phyloP scores from a whole-genome alignment of 2,329 filamentous ascomycete genomes.

The Penicillium expansum region DNA sequence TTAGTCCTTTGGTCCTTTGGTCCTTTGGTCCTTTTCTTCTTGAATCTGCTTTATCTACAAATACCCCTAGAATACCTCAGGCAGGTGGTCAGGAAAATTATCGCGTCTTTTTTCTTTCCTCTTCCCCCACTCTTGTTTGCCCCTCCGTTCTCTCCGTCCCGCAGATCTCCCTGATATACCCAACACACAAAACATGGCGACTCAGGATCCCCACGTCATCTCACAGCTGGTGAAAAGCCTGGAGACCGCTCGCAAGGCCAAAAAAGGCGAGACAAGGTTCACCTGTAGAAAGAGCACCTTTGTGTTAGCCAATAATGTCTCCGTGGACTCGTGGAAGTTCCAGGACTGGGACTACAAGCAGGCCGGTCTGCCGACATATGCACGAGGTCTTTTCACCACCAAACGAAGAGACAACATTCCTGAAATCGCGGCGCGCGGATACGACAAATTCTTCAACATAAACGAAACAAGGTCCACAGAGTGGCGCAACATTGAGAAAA shows the following conservation, averaged over 20 bases:
- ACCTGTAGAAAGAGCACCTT: constrained; percentile 81
- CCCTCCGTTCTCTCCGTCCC: constrained; percentile 2
- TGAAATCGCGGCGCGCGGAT: constrained; percentile 84
- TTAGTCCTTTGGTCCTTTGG: neutral
- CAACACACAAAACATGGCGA: constrained; percentile 14
- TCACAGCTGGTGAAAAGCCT: constrained; percentile 64
- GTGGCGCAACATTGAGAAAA: constrained; percentile 73
- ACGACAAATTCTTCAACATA: constrained; percentile 99
- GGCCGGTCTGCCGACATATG: constrained; percentile 79
- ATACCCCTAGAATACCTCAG: neutral
- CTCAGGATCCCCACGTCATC: constrained; percentile 68
- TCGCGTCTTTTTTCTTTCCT: neutral
- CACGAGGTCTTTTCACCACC: constrained; percentile 90
- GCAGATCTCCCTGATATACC: neutral
- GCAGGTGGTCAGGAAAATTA: neutral
- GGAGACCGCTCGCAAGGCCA: constrained; percentile 50
- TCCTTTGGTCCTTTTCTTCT: neutral
- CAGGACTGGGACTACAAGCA: constrained; percentile 97
- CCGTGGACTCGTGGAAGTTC: constrained; percentile 88
- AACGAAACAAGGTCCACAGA: constrained; percentile 76
- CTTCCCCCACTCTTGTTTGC: neutral
- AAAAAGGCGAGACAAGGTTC: constrained; percentile 56
- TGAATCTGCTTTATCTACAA: neutral
- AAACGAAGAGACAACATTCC: constrained; percentile 60
- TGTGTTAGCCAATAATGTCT: constrained; percentile 60